phyloP scores from a whole-genome alignment of 768 basidiomycete species.

The Lactifluus echinatus region DNA sequence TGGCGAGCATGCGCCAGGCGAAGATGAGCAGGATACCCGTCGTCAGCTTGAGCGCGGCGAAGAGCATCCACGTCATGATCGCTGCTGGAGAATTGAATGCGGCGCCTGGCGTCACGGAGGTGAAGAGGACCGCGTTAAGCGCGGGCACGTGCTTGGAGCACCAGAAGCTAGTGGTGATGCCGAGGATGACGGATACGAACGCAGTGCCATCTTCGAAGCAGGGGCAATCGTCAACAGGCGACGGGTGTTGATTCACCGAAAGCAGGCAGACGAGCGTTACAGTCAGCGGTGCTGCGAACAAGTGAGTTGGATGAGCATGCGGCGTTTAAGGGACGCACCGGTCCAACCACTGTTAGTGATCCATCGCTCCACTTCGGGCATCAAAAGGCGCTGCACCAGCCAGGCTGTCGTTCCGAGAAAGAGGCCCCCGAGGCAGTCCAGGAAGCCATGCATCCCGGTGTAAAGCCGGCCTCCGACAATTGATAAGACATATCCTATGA shows the following conservation, averaged over 20 bases:
- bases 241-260: conserved; percentile 82
- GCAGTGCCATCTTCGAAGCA: conserved; percentile 98
- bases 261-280: conserved; percentile 57
- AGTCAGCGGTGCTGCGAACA: conserved; percentile 43
- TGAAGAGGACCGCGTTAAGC: conserved; percentile 27
- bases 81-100: conserved; percentile 35
- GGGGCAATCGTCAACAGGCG: conserved; percentile 94
- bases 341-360: conserved; percentile 31
- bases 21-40: conserved; percentile 74
- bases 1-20: conserved; percentile 81
- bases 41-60: conserved; percentile 33
- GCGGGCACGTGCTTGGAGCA: conserved; percentile 34
- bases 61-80: conserved; percentile 29
- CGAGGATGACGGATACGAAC: conserved; percentile 75
- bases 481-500: conserved; percentile 53
- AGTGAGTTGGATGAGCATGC: neutral
- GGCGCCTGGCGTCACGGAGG: conserved; percentile 48
- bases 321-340: conserved; percentile 24
- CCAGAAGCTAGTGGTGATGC: conserved; percentile 68
- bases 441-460: conserved; percentile 83
- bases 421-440: conserved; percentile 59
- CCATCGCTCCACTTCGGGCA: conserved; percentile 36
- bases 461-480: conserved; percentile 79
- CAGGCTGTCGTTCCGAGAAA: conserved; percentile 62
- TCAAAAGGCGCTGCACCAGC: conserved; percentile 33